These are phyloP conservation scores for Pichiaceae sp. DNA, from an alignment of 1,139 yeast species.

Conservation along the genomic window DNA sequence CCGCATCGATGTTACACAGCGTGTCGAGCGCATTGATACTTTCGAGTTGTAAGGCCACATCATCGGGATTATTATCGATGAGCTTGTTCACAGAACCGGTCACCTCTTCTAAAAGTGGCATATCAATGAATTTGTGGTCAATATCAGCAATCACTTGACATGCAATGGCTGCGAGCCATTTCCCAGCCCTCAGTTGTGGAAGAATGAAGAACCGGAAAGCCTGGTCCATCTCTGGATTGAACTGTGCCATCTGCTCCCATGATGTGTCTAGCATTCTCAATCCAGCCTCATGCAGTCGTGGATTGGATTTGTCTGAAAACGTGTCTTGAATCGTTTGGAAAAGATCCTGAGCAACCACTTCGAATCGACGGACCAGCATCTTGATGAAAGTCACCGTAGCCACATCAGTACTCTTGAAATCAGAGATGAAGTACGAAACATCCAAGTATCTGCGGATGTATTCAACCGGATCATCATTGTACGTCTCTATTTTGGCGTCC, in stretches of 20 bases:
- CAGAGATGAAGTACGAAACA: conserved; percentile 40
- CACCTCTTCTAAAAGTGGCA: conserved; percentile 10
- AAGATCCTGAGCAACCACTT: conserved; percentile 33
- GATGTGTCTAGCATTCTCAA: conserved; percentile 40
- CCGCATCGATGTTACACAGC: not conserved
- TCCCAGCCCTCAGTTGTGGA: conserved; percentile 30
- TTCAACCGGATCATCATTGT: conserved; percentile 69
- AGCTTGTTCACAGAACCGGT: not conserved
- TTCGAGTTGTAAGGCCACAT: conserved; percentile 31
- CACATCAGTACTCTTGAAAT: conserved; percentile 66
- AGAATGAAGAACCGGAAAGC: conserved; percentile 35
- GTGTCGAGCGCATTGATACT: conserved; percentile 42
- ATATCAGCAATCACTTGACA: conserved; percentile 47
- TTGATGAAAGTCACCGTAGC: conserved; percentile 75
- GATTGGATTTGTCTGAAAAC: conserved; percentile 39
- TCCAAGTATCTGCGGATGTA: conserved; percentile 65
- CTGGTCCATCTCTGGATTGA: conserved; percentile 32
- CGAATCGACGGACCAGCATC: conserved; percentile 36
- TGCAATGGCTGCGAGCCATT: conserved; percentile 49
- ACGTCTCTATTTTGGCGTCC: conserved; percentile 48
- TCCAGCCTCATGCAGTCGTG: conserved; percentile 39
- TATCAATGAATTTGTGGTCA: conserved; percentile 31
- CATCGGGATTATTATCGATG: not conserved
- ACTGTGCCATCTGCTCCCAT: conserved; percentile 33
- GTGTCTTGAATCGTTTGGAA: conserved; percentile 43